These are phyloP conservation scores for Magnaporthiopsis rhizophila DNA, from an alignment of 2,329 filamentous ascomycete genomes.

Conservation along the genomic window DNA sequence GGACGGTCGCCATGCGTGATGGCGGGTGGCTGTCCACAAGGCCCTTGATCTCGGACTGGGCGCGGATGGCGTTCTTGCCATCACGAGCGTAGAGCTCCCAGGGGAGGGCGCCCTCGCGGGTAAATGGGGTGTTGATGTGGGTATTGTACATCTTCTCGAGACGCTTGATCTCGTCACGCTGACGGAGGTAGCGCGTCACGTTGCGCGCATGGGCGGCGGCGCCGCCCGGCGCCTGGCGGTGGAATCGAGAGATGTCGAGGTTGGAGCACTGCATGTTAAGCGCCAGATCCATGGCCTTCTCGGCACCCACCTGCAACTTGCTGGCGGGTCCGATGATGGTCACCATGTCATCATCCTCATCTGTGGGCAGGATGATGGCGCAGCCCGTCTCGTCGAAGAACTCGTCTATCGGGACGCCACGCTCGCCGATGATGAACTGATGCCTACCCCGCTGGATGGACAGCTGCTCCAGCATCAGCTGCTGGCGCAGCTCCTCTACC, in stretches of 20 bases:
- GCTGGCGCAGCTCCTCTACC: constrained; percentile 65
- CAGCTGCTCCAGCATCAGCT: constrained; percentile 70
- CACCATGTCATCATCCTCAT: constrained; percentile 73
- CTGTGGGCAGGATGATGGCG: constrained; percentile 70
- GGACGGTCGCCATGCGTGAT: constrained; percentile 56
- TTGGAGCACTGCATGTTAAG: constrained; percentile 78
- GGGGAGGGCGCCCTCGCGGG: constrained; percentile 59
- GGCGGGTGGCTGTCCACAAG: constrained; percentile 69
- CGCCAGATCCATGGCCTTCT: constrained; percentile 82
- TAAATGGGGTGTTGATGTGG: constrained; percentile 76
- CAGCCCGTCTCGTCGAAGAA: constrained; percentile 91
- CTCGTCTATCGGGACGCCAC: constrained; percentile 70
- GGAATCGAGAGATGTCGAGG: constrained; percentile 74
- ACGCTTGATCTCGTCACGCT: constrained; percentile 72
- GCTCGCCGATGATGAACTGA: constrained; percentile 88
- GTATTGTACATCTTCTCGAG: constrained; percentile 74
- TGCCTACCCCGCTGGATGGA: constrained; percentile 81
- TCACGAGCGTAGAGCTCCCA: constrained; percentile 89
- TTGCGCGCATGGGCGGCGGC: constrained; percentile 74
- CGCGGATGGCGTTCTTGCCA: constrained; percentile 71
- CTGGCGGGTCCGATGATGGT: constrained; percentile 76
- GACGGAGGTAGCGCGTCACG: constrained; percentile 78
- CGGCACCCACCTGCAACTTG: constrained; percentile 64
- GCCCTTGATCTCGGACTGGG: constrained; percentile 65
- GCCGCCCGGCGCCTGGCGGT: constrained; percentile 64